phyloP scores from a whole-genome alignment of 306 rosid species.

The Calophaca sinica region DNA sequence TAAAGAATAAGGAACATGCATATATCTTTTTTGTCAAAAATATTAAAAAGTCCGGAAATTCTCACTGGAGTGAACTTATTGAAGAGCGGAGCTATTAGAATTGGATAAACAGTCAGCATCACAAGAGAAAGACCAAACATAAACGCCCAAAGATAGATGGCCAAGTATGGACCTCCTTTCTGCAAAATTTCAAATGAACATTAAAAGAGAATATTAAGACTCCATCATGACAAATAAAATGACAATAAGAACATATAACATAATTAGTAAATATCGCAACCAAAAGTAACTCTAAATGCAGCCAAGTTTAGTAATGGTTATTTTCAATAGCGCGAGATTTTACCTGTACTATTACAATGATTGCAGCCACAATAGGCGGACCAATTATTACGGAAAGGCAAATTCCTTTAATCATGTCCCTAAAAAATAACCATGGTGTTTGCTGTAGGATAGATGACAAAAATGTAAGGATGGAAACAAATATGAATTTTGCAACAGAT shows the following conservation, averaged over 20 bases:
- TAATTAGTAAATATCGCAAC: too few relatives aligned
- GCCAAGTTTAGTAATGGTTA: constrained; percentile 7
- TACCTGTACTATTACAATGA: constrained; percentile 90
- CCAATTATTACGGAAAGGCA: constrained; percentile 71
- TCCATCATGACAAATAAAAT: too few relatives aligned
- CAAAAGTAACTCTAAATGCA: background rate
- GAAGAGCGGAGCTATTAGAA: constrained; percentile 95
- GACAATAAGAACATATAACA: too few relatives aligned
- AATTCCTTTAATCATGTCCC: constrained; percentile 90
- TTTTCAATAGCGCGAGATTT: constrained; percentile 26
- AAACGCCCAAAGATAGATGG: constrained; percentile 97
- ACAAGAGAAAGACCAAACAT: constrained; percentile 88
- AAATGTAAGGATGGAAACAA: constrained; percentile 40
- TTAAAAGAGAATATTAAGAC: constrained; percentile 12
- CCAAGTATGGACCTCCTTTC: constrained; percentile 99
- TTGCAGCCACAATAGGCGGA: constrained; percentile 93
- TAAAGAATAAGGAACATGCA: too few relatives aligned
- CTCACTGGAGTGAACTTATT: constrained; percentile 96
- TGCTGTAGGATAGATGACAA: constrained; percentile 67
- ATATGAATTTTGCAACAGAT: constrained; percentile 19
- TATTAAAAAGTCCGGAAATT: constrained; percentile 31
- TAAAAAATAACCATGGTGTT: constrained; percentile 89
- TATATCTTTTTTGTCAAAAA: too few relatives aligned
- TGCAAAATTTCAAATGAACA: constrained; percentile 57
- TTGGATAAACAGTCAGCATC: constrained; percentile 96